phyloP scores from a whole-genome alignment of 2,329 filamentous ascomycete species.

The Phialophora chinensis region DNA sequence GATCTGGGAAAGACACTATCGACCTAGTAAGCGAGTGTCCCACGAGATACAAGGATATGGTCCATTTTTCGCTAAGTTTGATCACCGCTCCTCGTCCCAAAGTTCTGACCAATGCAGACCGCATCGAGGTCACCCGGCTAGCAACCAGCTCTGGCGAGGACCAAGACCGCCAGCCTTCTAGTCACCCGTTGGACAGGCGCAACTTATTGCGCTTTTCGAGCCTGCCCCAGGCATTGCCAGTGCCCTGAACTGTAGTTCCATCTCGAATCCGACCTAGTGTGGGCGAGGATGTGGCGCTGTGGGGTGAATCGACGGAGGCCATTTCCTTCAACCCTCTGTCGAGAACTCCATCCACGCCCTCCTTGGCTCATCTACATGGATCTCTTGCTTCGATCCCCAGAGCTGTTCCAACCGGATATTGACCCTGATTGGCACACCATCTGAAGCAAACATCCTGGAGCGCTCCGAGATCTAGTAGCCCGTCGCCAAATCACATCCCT shows the following conservation, averaged over 20 bases:
- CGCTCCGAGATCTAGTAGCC: conserved; percentile 12
- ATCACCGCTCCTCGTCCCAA: conserved; percentile 1
- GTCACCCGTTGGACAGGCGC: not conserved
- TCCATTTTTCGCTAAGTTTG: conserved; percentile 8
- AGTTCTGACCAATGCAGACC: conserved; percentile 7
- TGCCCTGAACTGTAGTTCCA: conserved; percentile 1
- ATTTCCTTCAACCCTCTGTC: conserved; percentile 7
- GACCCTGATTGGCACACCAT: conserved; percentile 21
- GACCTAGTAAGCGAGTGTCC: conserved; percentile 10
- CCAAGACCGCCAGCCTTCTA: conserved; percentile 4
- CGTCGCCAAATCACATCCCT: conserved; percentile 13
- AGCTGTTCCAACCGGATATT: conserved; percentile 4
- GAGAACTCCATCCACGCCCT: conserved; percentile 12
- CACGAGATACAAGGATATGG: conserved; percentile 8
- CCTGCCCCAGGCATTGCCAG: not conserved
- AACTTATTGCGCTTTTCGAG: conserved; percentile 10
- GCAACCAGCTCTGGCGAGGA: conserved; percentile 10
- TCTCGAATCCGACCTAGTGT: conserved; percentile 4
- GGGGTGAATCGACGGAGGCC: conserved; percentile 21
- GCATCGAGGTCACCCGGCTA: not conserved
- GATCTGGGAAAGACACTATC: not conserved
- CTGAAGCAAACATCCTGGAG: conserved; percentile 24
- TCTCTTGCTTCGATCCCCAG: conserved; percentile 5
- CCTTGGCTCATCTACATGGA: conserved; percentile 1
- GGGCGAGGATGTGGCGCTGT: conserved; percentile 7